These are phyloP conservation scores for Pseudoturritis turrita DNA, from an alignment of 345 rosid genomes.

Conservation along the genomic window DNA sequence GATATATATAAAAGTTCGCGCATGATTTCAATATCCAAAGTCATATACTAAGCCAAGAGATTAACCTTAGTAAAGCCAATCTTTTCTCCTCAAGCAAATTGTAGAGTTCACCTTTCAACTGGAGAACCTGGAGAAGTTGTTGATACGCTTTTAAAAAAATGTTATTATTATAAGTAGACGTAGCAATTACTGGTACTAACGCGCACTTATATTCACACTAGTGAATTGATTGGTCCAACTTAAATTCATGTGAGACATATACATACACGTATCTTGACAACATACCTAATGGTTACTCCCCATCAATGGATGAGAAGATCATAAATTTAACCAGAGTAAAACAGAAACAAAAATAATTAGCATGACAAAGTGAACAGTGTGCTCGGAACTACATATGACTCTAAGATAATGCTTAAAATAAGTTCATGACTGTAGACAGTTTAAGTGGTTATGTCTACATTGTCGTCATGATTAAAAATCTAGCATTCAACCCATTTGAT, in stretches of 20 bases:
- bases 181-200: not conserved
- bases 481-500: not conserved
- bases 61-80: conserved; percentile 76
- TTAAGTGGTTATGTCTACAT: not conserved
- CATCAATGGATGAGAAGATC: not conserved
- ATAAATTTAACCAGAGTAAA: not conserved
- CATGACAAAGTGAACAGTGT: not conserved
- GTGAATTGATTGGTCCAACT: not conserved
- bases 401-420: not conserved
- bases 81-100: conserved; percentile 86
- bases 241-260: not conserved
- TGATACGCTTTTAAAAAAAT: not conserved
- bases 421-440: not conserved
- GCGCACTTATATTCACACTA: not conserved
- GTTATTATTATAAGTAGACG: not conserved
- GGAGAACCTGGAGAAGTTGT: conserved; percentile 52
- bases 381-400: not conserved
- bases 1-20: not conserved
- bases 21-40: not conserved
- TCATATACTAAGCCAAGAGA: conserved; percentile 5
- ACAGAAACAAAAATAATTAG: not conserved
- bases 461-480: not conserved
- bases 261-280: not conserved
- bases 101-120: conserved; percentile 85
- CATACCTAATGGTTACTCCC: not conserved